Base-by-base conservation (phyloP, 192 early-diverging fungal species). In the Mortierella hygrophila region DNA sequence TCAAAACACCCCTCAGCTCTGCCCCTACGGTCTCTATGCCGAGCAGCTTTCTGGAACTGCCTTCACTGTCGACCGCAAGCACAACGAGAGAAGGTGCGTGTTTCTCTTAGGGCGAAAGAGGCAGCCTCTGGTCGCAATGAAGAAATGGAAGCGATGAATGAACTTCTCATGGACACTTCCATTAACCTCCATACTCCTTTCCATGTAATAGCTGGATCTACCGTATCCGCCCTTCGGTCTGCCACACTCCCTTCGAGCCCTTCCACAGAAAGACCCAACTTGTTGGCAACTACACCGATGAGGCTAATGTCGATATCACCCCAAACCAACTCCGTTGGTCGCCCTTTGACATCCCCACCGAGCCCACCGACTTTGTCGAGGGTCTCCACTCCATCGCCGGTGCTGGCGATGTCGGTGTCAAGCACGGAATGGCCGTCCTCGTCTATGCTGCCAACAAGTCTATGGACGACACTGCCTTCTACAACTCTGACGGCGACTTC, bases 21-120 rank as follows among this genome's bases (percentile, higher is more conserved):
- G 94, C 78, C 95, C 97, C 32, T 98, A 96, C 79, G 94, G 94
- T 18, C 92, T 98, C 68, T 98, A 98, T 78, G 96, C 98, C 37
- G 98, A 99, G 90, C 97, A 98, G 86, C 90, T 97, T n/a, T 97
- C 95, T 55, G 97, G 95, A 79, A 96, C 95, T 7, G 97, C 97
- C 21, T 98, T 98, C 85, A 97, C 97, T 1, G 96, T 93, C 7
- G 93, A 92, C 20, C 90, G 97, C 73, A 88, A 90, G 63, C 90
- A 95, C 77, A 97, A 98, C 91, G 94, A 95, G 83, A 90, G 94
- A 79, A 94, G 92, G 89, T 95, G 90, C 68, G 77, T 47, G 10
- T 20, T 74, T 54, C 26, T 21, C 18, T 26, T 41, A 1, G 4
- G 15, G 26, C 42, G 23, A 44, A 20, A 21, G 4, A 52, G 0